These are phyloP conservation scores for Chionographis japonica DNA, from an alignment of 106 monocot genomes.

Conservation along the genomic window DNA sequence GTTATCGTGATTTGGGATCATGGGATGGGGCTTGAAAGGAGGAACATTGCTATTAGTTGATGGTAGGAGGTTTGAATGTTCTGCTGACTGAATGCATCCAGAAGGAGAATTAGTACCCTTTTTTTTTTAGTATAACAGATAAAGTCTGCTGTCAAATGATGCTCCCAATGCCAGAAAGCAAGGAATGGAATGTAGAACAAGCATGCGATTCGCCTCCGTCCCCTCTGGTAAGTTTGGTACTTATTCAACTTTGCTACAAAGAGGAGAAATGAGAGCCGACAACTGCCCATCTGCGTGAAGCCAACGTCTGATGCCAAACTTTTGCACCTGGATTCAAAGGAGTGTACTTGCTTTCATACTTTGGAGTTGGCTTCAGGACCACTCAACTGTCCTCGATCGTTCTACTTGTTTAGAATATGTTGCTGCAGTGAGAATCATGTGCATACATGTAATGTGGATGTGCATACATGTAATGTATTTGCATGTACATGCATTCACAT, in stretches of 20 bases:
- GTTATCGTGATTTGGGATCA: slow-evolving; percentile 11
- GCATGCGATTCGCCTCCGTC: slow-evolving; percentile 52
- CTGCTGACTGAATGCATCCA: slow-evolving; percentile 35
- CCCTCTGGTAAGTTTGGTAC: slow-evolving; percentile 68
- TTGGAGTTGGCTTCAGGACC: not conserved
- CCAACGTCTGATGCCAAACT: too few relatives aligned
- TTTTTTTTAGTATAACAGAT: slow-evolving; percentile 10
- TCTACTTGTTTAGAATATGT: too few relatives aligned
- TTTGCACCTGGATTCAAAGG: slow-evolving; percentile 3
- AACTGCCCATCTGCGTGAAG: slow-evolving; percentile 15
- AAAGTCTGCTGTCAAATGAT: slow-evolving; percentile 22
- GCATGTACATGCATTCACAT: too few relatives aligned
- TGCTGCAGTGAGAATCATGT: too few relatives aligned
- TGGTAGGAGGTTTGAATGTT: slow-evolving; percentile 12
- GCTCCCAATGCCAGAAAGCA: slow-evolving; percentile 43
- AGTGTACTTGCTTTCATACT: slow-evolving; percentile 14
- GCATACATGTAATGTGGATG: too few relatives aligned
- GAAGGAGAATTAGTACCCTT: slow-evolving; percentile 53
- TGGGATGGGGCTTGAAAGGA: not conserved
- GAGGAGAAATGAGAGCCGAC: slow-evolving; percentile 9
- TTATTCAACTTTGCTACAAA: slow-evolving; percentile 39
- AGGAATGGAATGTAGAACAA: slow-evolving; percentile 55
- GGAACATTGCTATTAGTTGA: slow-evolving; percentile 11
- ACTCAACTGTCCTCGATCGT: too few relatives aligned
- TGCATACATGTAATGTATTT: too few relatives aligned